Conservation (phyloP, 768 basidiomycete species). For the Kwoniella sp. region DNA sequence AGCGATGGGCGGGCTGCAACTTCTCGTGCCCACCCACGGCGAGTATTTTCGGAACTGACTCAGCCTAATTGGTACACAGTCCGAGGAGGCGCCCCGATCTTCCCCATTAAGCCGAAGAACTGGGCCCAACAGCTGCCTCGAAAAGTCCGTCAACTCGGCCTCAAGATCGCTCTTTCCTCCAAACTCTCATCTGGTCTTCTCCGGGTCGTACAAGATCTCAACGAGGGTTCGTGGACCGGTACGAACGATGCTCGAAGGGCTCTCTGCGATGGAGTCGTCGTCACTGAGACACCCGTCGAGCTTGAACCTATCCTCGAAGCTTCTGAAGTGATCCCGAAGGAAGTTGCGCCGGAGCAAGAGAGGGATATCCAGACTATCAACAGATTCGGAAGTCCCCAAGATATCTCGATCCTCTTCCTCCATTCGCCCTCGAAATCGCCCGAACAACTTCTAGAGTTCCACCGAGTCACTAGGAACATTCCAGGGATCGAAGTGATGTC, state of each 20-base stretch:
- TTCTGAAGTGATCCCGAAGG: slow-evolving; percentile 55
- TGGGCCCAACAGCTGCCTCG: slow-evolving; percentile 89
- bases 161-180: slow-evolving; percentile 82
- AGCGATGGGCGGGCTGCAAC: too few species aligned
- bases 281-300: neutral
- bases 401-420: slow-evolving; percentile 50
- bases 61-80: too few species aligned
- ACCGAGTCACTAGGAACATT: slow-evolving; percentile 70
- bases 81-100: slow-evolving; percentile 87
- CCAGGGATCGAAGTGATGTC: slow-evolving; percentile 65
- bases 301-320: slow-evolving; percentile 33
- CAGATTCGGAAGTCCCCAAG: slow-evolving; percentile 38
- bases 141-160: slow-evolving; percentile 89
- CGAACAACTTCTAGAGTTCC: slow-evolving; percentile 55
- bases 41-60: too few species aligned
- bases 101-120: slow-evolving; percentile 86
- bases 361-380: slow-evolving; percentile 19
- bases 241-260: slow-evolving; percentile 68
- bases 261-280: slow-evolving; percentile 58
- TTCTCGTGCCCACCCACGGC: too few species aligned
- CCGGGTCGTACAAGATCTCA: slow-evolving; percentile 65
- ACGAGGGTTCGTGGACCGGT: slow-evolving; percentile 45
- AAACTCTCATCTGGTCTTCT: slow-evolving; percentile 75
- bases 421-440: slow-evolving; percentile 30
- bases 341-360: neutral